These are phyloP conservation scores for Colletotrichum agaves DNA, from an alignment of 2,329 filamentous ascomycete species.

Conservation along the genomic window DNA sequence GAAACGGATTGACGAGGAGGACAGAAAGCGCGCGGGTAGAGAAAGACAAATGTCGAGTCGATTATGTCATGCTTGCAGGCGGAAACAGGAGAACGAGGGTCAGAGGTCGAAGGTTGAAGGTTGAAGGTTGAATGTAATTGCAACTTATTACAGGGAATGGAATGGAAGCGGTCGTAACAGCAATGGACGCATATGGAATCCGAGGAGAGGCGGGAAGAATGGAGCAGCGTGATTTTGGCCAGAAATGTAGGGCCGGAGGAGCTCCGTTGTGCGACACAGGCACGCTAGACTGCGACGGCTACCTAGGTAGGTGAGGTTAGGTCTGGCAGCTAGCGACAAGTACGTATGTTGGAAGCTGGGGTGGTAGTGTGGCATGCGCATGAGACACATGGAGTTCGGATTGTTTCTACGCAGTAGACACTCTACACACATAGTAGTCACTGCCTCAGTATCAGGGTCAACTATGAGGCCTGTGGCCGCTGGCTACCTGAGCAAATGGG, in stretches of 20 bases:
- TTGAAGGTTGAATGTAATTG: not conserved
- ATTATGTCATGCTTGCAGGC: conserved; percentile 26
- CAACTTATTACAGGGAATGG: not conserved
- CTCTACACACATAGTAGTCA: too few species aligned
- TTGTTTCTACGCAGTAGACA: too few species aligned
- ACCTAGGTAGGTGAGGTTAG: conserved; percentile 1
- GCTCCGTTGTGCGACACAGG: not conserved
- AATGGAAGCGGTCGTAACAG: conserved; percentile 1
- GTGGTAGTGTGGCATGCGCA: too few species aligned
- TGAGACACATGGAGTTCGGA: too few species aligned
- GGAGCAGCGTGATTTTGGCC: conserved; percentile 2
- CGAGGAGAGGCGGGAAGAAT: conserved; percentile 15
- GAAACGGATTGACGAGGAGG: not conserved
- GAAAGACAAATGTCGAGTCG: conserved; percentile 6
- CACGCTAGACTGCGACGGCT: not conserved
- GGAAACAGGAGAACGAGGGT: not conserved
- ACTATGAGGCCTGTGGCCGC: too few species aligned
- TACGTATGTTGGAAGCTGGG: not conserved
- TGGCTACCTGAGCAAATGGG: too few species aligned
- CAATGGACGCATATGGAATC: conserved; percentile 2
- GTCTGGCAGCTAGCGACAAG: not conserved
- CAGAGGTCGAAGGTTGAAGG: not conserved
- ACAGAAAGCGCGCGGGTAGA: conserved; percentile 9
- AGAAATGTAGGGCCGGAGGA: conserved; percentile 18
- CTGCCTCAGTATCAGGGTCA: too few species aligned